Evolutionary conservation across 2,329 filamentous ascomycete genomes (phyloP).

Genomic region (Ophiocordyceps australis): DNA sequence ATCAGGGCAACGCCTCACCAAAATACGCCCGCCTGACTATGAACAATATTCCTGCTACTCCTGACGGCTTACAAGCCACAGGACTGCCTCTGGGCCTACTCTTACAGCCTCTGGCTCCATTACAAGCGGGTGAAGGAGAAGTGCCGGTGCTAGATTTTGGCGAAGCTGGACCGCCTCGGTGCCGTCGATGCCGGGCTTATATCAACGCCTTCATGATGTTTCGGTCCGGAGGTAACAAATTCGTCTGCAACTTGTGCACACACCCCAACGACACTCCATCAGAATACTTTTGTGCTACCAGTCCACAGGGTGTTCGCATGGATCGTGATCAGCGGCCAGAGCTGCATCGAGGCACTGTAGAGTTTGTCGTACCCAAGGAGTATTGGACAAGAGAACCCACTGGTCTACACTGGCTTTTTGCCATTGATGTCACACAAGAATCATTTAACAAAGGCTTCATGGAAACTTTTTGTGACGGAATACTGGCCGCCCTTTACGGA

Average conservation of each 20-base stretch:
- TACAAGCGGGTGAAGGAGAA: constrained; percentile 69
- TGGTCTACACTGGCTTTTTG: constrained; percentile 71
- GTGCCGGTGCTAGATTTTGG: constrained; percentile 94
- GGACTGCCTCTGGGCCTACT: constrained; percentile 74
- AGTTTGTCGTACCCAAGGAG: constrained; percentile 93
- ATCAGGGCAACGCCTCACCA: constrained; percentile 92
- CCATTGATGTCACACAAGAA: constrained; percentile 88
- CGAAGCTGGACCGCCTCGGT: constrained; percentile 74
- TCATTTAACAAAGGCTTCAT: constrained; percentile 81
- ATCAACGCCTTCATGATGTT: constrained; percentile 99
- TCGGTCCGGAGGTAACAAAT: constrained; percentile 81
- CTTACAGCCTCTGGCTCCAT: constrained; percentile 69
- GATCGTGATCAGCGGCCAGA: constrained; percentile 83
- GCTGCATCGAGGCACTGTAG: constrained; percentile 78
- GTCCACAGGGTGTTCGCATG: constrained; percentile 68
- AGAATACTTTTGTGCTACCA: constrained; percentile 87
- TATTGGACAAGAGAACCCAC: constrained; percentile 95
- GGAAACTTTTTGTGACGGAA: constrained; percentile 78
- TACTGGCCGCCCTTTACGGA: constrained; percentile 70
- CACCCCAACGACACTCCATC: constrained; percentile 87
- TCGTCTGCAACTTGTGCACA: constrained; percentile 94
- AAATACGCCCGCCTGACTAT: constrained; percentile 83
- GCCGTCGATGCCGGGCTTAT: constrained; percentile 82
- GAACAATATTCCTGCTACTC: constrained; percentile 76
- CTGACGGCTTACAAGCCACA: constrained; percentile 64